These are phyloP conservation scores for Talaromyces sp. DNA, from an alignment of 2,329 filamentous ascomycete species.

Conservation along the genomic window DNA sequence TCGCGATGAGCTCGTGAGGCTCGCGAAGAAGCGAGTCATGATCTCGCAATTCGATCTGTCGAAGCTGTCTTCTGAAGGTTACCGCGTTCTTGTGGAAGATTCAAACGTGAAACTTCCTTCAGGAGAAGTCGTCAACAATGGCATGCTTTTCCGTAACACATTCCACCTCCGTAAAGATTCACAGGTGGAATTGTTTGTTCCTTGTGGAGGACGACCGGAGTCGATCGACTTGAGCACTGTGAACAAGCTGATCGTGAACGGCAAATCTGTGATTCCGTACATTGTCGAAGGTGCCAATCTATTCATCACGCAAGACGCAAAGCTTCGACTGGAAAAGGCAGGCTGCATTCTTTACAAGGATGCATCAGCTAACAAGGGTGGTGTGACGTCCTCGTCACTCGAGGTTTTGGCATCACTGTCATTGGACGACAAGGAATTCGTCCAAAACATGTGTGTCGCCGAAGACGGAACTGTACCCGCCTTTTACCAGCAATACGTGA, in stretches of 20 bases:
- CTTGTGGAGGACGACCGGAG: slow-evolving; percentile 92
- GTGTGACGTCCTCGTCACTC: slow-evolving; percentile 93
- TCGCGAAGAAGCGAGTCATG: slow-evolving; percentile 86
- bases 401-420: slow-evolving; percentile 93
- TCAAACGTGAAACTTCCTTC: slow-evolving; percentile 80
- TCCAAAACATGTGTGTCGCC: slow-evolving; percentile 85
- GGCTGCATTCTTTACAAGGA: slow-evolving; percentile 96
- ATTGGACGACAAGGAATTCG: slow-evolving; percentile 86
- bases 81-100: slow-evolving; percentile 89
- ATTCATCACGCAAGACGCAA: slow-evolving; percentile 98
- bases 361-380: slow-evolving; percentile 96
- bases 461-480: slow-evolving; percentile 74
- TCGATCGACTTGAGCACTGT: slow-evolving; percentile 91
- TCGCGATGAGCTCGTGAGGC: slow-evolving; percentile 73
- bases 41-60: slow-evolving; percentile 79
- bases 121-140: slow-evolving; percentile 84
- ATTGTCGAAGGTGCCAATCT: slow-evolving; percentile 97
- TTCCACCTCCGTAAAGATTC: slow-evolving; percentile 83
- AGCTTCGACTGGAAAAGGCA: slow-evolving; percentile 90
- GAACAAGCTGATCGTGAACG: slow-evolving; percentile 81
- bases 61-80: slow-evolving; percentile 84
- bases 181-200: slow-evolving; percentile 84
- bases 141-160: slow-evolving; percentile 93
- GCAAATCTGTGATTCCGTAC: slow-evolving; percentile 84
- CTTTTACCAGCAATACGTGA: slow-evolving; percentile 93